Evolutionary conservation across 179 eudicot species (phyloP).

Genomic region (Carnegiea gigantea): DNA sequence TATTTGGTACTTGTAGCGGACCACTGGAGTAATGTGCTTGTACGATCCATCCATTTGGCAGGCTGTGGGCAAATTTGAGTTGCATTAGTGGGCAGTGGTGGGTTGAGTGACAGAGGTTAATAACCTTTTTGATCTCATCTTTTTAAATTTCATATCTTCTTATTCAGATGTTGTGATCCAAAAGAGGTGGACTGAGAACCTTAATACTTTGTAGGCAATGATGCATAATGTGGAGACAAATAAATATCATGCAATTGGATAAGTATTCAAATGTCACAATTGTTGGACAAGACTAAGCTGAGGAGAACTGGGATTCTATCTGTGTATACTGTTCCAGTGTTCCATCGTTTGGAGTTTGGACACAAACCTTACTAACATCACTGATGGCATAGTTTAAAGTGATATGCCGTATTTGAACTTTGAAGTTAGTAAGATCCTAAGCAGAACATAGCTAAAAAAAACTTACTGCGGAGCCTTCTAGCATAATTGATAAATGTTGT

Average conservation of each 20-base stretch:
- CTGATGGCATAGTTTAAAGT: no score
- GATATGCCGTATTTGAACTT: background rate
- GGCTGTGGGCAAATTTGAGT: constrained; percentile 3
- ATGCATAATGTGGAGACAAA: background rate
- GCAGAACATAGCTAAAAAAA: background rate
- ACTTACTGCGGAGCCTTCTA: background rate
- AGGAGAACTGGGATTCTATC: background rate
- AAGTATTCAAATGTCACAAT: background rate
- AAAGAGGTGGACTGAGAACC: background rate
- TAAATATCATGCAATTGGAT: background rate
- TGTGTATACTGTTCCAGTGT: background rate
- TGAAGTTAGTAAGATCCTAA: background rate
- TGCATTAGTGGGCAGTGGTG: background rate
- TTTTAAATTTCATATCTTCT: background rate
- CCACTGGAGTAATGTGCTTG: background rate
- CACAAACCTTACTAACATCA: background rate
- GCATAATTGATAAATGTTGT: background rate
- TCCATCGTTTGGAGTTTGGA: background rate
- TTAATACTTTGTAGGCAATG: background rate
- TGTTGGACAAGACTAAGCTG: background rate
- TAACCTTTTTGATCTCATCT: background rate
- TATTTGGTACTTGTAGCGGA: background rate
- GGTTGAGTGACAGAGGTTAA: background rate
- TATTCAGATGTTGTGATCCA: background rate
- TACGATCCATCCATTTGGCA: background rate